phyloP scores from a whole-genome alignment of 768 basidiomycete genomes.

The Russula sp. region DNA sequence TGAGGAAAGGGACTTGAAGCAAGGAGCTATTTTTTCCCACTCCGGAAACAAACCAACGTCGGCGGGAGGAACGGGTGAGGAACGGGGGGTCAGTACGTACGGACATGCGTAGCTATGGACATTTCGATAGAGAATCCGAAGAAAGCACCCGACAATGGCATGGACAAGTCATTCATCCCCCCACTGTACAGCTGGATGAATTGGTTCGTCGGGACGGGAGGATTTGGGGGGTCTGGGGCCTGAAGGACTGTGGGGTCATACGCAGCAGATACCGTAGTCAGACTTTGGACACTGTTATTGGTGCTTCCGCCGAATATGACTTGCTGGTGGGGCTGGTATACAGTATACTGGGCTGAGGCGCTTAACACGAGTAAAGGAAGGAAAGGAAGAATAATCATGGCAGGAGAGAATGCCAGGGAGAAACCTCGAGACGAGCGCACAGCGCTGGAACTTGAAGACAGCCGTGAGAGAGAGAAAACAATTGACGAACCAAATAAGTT shows the following conservation, averaged over 20 bases:
- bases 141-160: conserved; percentile 53
- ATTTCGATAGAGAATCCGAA: conserved; percentile 76
- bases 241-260: conserved; percentile 52
- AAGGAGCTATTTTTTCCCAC: conserved; percentile 56
- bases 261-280: conserved; percentile 45
- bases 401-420: neutral
- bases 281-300: neutral
- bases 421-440: neutral
- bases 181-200: conserved; percentile 41
- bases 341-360: conserved; percentile 23
- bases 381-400: conserved; percentile 12
- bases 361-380: conserved; percentile 16
- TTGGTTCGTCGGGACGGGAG: conserved; percentile 45
- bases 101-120: conserved; percentile 63
- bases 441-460: neutral
- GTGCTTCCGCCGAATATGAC: conserved; percentile 27
- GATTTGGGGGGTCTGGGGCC: conserved; percentile 50
- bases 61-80: neutral
- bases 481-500: too few species aligned
- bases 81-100: conserved; percentile 42
- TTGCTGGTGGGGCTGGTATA: conserved; percentile 28
- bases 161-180: conserved; percentile 40
- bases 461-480: neutral
- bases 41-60: conserved; percentile 31
- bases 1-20: conserved; percentile 66